A percentile compares a stretch with the other conserved stretches of the same genome.
These are phyloP conservation scores for Candida gigantensis DNA, from an alignment of 1,139 yeast species.

Conservation along the genomic window DNA sequence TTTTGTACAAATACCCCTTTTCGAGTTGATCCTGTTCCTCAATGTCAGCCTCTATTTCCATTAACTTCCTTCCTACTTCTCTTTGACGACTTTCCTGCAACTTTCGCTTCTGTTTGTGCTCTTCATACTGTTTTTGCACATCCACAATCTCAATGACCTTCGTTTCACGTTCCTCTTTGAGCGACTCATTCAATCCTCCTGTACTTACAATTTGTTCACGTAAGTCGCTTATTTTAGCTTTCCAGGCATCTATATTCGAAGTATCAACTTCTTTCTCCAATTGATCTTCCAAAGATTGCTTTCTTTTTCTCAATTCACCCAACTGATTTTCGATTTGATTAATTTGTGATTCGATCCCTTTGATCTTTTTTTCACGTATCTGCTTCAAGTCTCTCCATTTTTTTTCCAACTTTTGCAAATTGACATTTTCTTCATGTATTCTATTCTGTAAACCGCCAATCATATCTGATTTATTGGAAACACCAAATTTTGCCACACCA, in stretches of 20 bases:
- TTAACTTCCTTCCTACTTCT: conserved; percentile 11
- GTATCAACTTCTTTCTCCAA: conserved; percentile 38
- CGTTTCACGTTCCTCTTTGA: no score
- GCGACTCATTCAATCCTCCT: conserved; percentile 29
- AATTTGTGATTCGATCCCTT: conserved; percentile 17
- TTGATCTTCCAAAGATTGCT: conserved; percentile 26
- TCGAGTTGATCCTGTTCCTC: conserved; percentile 9
- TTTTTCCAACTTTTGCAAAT: conserved; percentile 19
- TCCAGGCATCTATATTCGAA: conserved; percentile 32
- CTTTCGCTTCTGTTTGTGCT: conserved; percentile 11
- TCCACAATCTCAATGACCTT: no score
- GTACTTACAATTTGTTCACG: conserved; percentile 27
- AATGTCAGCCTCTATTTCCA: conserved; percentile 16
- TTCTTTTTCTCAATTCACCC: conserved; percentile 19
- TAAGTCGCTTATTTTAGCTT: conserved; percentile 31
- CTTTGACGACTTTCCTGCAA: not conserved
- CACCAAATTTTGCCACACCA: conserved; percentile 33
- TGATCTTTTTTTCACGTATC: conserved; percentile 16
- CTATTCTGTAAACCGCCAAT: conserved; percentile 19
- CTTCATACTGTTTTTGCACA: conserved; percentile 12
- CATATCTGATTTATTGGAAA: conserved; percentile 20
- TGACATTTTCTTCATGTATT: conserved; percentile 18
- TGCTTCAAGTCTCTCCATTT: conserved; percentile 18
- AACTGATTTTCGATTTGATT: conserved; percentile 17
- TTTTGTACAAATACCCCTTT: conserved; percentile 17